A percentile compares a stretch with the other conserved stretches of the same genome.
Evolutionary conservation across 768 basidiomycete genomes (phyloP).

Genomic region (Rhizopogon roseolus): DNA sequence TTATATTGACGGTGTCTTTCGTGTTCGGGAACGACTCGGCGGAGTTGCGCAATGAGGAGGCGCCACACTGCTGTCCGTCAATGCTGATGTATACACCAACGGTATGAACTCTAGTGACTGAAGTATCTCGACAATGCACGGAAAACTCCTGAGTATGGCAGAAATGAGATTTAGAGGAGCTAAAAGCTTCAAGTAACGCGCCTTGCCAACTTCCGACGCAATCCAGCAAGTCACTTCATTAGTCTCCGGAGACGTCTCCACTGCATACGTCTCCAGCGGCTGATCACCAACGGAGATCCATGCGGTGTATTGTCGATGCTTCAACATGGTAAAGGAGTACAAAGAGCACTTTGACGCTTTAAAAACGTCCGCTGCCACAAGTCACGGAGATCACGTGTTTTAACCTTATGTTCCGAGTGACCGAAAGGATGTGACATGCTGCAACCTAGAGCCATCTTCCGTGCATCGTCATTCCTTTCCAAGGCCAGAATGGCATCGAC

Average conservation of each 20-base stretch:
- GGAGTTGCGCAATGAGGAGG: conserved; percentile 4
- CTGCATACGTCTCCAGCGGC: conserved; percentile 19
- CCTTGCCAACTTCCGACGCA: conserved; percentile 22
- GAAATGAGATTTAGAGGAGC: background rate
- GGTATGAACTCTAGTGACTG: background rate
- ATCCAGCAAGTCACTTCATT: conserved; percentile 25
- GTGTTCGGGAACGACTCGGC: background rate
- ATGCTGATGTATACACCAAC: conserved; percentile 3
- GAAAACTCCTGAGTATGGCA: conserved; percentile 16
- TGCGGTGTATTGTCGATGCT: conserved; percentile 14
- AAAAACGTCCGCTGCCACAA: too few relatives aligned
- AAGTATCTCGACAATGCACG: conserved; percentile 8
- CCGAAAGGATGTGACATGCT: background rate
- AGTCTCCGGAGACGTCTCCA: conserved; percentile 12
- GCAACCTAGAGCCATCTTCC: background rate
- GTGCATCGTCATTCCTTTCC: conserved; percentile 4
- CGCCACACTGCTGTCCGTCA: conserved; percentile 13
- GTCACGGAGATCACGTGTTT: conserved; percentile 15
- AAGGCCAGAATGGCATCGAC: conserved; percentile 16
- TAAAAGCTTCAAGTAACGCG: background rate
- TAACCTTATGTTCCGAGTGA: background rate
- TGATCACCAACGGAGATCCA: conserved; percentile 25
- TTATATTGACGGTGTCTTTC: background rate
- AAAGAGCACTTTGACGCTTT: too few relatives aligned
- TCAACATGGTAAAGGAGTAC: conserved; percentile 13